These are phyloP conservation scores for Skeletonema grethae DNA, from an alignment of 108 stramenopile genomes.

Conservation along the genomic window DNA sequence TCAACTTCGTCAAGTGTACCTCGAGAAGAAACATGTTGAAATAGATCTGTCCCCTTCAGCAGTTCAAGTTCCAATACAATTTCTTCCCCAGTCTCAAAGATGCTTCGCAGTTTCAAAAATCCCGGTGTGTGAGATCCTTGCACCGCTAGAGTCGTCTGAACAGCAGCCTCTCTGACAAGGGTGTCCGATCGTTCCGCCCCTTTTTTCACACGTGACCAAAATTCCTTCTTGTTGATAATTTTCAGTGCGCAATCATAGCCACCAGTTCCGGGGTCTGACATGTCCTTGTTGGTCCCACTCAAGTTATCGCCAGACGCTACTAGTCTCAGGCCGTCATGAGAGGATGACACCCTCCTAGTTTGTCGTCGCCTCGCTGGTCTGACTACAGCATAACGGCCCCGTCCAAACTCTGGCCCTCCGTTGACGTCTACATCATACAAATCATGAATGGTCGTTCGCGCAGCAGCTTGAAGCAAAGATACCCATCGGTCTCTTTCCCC, in stretches of 20 bases:
- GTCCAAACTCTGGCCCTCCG: slow-evolving; percentile 52
- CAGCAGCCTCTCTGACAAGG: slow-evolving; percentile 85
- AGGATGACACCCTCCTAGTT: slow-evolving; percentile 30
- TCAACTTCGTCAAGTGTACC: slow-evolving; percentile 66
- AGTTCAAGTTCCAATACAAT: slow-evolving; percentile 89
- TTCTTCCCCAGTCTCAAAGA: slow-evolving; percentile 86
- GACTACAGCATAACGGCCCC: slow-evolving; percentile 74
- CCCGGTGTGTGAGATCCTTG: slow-evolving; percentile 49
- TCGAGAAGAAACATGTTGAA: slow-evolving; percentile 71
- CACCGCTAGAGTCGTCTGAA: slow-evolving; percentile 84
- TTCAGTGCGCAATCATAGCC: slow-evolving; percentile 80
- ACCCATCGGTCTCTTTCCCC: slow-evolving; percentile 74
- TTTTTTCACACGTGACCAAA: slow-evolving; percentile 86
- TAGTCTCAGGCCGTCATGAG: slow-evolving; percentile 33
- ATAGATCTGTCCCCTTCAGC: slow-evolving; percentile 82
- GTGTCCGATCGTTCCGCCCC: slow-evolving; percentile 90
- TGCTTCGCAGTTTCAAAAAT: slow-evolving; percentile 66
- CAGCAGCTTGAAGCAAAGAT: slow-evolving; percentile 61
- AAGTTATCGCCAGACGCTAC: slow-evolving; percentile 36
- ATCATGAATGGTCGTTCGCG: slow-evolving; percentile 60
- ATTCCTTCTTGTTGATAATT: slow-evolving; percentile 89
- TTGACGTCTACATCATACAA: slow-evolving; percentile 68
- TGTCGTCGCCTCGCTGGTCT: slow-evolving; percentile 57
- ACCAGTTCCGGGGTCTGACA: slow-evolving; percentile 11
- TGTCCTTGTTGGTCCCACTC: slow-evolving; percentile 25